Evolutionary conservation across 2,329 filamentous ascomycete species (phyloP).

Genomic region (Ceratocystiopsis sp.): DNA sequence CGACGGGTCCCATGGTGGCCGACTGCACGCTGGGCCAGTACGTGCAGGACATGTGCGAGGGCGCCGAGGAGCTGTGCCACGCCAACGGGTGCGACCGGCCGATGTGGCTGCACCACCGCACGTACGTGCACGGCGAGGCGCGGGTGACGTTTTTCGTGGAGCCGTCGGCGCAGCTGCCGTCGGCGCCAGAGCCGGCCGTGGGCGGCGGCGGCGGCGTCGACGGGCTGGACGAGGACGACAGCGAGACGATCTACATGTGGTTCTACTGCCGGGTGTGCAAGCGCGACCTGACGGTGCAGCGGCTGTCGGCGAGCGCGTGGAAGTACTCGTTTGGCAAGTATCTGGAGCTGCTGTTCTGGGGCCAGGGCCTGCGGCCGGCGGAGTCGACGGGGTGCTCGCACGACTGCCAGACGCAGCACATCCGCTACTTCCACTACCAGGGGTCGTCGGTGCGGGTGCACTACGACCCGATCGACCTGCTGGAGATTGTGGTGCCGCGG

Average conservation of each 20-base stretch:
- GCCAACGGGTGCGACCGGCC: conserved; percentile 73
- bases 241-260: conserved; percentile 80
- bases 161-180: conserved; percentile 32
- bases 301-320: conserved; percentile 90
- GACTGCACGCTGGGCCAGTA: conserved; percentile 93
- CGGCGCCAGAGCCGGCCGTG: conserved; percentile 16
- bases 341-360: conserved; percentile 94
- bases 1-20: conserved; percentile 48
- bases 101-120: conserved; percentile 85
- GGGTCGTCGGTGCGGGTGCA: conserved; percentile 78
- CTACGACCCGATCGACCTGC: conserved; percentile 79
- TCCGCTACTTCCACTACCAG: conserved; percentile 80
- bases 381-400: conserved; percentile 57
- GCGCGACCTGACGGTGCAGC: conserved; percentile 72
- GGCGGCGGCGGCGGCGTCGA: not conserved
- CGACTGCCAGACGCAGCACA: conserved; percentile 80
- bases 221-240: conserved; percentile 20
- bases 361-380: conserved; percentile 58
- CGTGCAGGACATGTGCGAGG: conserved; percentile 72
- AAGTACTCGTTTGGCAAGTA: conserved; percentile 99
- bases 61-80: conserved; percentile 60
- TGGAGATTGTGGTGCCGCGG: conserved; percentile 86
- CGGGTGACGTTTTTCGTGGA: conserved; percentile 86
- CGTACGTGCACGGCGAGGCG: conserved; percentile 92
- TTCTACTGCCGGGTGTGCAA: conserved; percentile 86